Base-by-base conservation (phyloP, 768 basidiomycete species). In the Lactarius trivialis region DNA sequence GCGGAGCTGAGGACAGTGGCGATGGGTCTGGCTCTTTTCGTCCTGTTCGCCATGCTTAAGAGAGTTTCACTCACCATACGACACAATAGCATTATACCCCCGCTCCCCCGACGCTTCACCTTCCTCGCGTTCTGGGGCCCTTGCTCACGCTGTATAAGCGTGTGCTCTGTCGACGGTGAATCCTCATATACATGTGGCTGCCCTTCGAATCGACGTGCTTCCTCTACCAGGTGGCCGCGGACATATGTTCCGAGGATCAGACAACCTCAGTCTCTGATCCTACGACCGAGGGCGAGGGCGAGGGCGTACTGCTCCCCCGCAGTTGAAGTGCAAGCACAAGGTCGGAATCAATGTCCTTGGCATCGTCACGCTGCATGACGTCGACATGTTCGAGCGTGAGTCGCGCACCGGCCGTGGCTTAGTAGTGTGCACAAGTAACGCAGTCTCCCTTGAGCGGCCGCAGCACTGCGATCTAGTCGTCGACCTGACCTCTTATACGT, bases 341-440 rank as follows among this genome's bases (percentile, higher is more conserved):
- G 80, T 30, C 30, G 30, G 6, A 30, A 80, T 88, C 60, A 82
- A 77, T 61, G 88, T 91, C 2, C 79, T 93, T 3, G 91, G 91
- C 0, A 86, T 90, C 82, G 80, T 93, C 33, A 91, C 89, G 0
- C 78, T 93, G 0, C 84, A 78, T 50, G 91, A 93, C 69, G 71
- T 90, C 48, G 84, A 85, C 61, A 78, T 82, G 63, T 70, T 93
- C 58, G 74, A 81, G 58, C 71, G 73, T 19, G 88, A 86, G 70
- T 78, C 80, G 30, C 73, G 76, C 66, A 78, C 73, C 2, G 88
- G 88, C 7, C 76, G 81, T 7, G 91, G 91, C 21, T 93, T 89
- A 89, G 82, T 93, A 58, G 91, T 90, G 34, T 93, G 91, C 70
- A 90, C 91, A 9, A 91, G 91, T 1, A 91, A 93, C 65, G 85